Conservation (phyloP, 139 green algal species). For the Ettlia oleoabundans region DNA sequence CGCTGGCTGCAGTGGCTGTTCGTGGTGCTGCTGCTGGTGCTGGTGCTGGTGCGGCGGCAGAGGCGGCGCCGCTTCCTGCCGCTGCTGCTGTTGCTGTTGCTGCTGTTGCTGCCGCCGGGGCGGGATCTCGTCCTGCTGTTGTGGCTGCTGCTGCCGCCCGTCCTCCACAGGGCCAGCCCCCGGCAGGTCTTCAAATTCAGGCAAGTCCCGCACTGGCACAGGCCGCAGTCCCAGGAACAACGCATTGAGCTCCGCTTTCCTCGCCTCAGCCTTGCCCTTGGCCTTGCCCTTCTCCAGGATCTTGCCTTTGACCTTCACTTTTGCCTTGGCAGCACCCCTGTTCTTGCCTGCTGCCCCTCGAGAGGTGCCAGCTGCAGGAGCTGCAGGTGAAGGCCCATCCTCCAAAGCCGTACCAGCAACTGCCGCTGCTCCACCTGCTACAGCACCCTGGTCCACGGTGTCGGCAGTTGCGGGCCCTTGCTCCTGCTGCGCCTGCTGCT, state of each 20-base stretch:
- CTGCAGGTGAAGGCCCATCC: too few species aligned
- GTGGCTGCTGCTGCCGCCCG: background rate
- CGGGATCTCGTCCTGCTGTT: too few species aligned
- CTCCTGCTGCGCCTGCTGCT: background rate
- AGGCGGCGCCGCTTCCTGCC: background rate
- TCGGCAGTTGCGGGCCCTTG: background rate
- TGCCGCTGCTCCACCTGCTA: background rate
- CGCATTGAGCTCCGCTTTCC: too few species aligned
- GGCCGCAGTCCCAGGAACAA: conserved; percentile 14
- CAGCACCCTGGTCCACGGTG: background rate
- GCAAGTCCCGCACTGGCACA: background rate
- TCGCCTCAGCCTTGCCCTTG: too few species aligned
- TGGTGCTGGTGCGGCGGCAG: too few species aligned
- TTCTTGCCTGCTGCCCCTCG: too few species aligned
- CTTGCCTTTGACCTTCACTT: too few species aligned
- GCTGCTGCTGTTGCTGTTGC: background rate
- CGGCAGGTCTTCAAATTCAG: background rate
- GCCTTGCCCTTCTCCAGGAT: too few species aligned
- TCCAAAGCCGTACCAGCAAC: background rate
- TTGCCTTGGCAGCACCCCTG: too few species aligned
- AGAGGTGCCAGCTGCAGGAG: too few species aligned
- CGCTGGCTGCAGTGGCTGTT: background rate
- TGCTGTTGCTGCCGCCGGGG: background rate
- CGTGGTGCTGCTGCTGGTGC: background rate
- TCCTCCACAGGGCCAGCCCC: background rate